Percentiles rank a stretch among this genome's conserved stretches.
Evolutionary conservation across 2,329 filamentous ascomycete genomes (phyloP).

Genomic region (Penicillium sp.): DNA sequence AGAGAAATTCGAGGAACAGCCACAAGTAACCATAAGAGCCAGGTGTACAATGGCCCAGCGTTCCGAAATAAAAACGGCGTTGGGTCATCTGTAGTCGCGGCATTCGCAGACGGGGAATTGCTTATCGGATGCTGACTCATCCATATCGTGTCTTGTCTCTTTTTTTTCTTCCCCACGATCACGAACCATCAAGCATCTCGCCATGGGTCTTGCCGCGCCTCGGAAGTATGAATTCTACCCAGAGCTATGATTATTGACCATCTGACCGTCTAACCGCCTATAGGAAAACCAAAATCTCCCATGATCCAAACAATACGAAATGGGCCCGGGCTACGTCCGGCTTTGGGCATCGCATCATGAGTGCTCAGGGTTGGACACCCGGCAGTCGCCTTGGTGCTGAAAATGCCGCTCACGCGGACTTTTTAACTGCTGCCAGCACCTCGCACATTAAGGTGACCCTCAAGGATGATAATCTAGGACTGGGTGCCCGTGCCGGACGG

Average conservation of each 20-base stretch:
- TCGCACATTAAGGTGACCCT: conserved; percentile 79
- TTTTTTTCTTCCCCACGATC: conserved; percentile 2
- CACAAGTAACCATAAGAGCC: not conserved
- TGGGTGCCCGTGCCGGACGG: conserved; percentile 73
- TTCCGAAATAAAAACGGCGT: not conserved
- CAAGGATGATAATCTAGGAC: conserved; percentile 85
- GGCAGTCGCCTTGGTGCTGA: conserved; percentile 76
- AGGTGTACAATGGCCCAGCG: not conserved
- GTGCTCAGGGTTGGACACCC: conserved; percentile 83
- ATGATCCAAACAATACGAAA: conserved; percentile 92
- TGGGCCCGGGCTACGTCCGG: conserved; percentile 78
- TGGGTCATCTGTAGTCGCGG: not conserved
- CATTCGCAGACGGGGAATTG: not conserved
- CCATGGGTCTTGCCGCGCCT: conserved; percentile 64
- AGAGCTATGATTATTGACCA: not conserved
- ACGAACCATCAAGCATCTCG: not conserved
- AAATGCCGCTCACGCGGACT: conserved; percentile 66
- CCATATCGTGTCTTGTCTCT: conserved; percentile 2
- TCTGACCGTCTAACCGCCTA: conserved; percentile 6
- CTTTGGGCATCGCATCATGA: conserved; percentile 87
- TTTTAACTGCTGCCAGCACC: conserved; percentile 73
- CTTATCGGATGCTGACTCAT: conserved; percentile 24
- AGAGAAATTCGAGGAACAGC: not conserved
- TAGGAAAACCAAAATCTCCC: conserved; percentile 66
- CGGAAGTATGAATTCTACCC: conserved; percentile 53